These are phyloP conservation scores for Purpureocillium takamizusanense DNA, from an alignment of 2,329 filamentous ascomycete genomes.

Conservation along the genomic window DNA sequence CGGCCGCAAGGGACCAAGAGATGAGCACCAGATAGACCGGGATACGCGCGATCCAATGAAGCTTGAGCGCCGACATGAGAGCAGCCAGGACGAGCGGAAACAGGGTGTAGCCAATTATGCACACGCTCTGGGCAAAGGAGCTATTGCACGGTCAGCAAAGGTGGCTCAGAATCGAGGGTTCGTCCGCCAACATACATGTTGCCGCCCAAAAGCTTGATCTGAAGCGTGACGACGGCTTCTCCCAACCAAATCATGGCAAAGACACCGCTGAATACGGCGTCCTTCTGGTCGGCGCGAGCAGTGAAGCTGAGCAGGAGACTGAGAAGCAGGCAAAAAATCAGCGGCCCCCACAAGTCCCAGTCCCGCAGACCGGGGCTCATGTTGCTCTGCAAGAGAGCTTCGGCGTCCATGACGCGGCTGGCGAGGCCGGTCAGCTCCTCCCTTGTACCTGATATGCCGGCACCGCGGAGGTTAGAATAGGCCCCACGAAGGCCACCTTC, in stretches of 20 bases:
- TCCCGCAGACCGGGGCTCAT: conserved; percentile 89
- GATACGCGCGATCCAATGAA: conserved; percentile 74
- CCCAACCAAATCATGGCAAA: conserved; percentile 97
- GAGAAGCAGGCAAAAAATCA: conserved; percentile 86
- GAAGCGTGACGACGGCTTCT: conserved; percentile 91
- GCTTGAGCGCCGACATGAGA: conserved; percentile 71
- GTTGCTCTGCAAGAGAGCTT: conserved; percentile 51
- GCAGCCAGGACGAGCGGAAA: conserved; percentile 94
- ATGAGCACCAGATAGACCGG: conserved; percentile 86
- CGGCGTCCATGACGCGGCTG: conserved; percentile 54
- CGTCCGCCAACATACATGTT: conserved; percentile 67
- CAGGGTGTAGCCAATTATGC: conserved; percentile 96
- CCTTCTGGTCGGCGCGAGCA: conserved; percentile 70
- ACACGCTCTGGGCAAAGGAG: conserved; percentile 95
- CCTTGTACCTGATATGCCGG: conserved; percentile 48
- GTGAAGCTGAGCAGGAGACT: conserved; percentile 81
- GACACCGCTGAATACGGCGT: conserved; percentile 87
- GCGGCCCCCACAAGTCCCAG: conserved; percentile 97
- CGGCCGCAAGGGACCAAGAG: conserved; percentile 87
- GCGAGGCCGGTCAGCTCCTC: conserved; percentile 55
- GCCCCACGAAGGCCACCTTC: conserved; percentile 47
- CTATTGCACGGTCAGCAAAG: conserved; percentile 35
- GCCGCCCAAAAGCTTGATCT: conserved; percentile 92
- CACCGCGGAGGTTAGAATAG: conserved; percentile 52
- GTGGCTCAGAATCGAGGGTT: background rate